phyloP scores from a whole-genome alignment of 1,284 basidiomycete species.

The Volvariella surrecta region DNA sequence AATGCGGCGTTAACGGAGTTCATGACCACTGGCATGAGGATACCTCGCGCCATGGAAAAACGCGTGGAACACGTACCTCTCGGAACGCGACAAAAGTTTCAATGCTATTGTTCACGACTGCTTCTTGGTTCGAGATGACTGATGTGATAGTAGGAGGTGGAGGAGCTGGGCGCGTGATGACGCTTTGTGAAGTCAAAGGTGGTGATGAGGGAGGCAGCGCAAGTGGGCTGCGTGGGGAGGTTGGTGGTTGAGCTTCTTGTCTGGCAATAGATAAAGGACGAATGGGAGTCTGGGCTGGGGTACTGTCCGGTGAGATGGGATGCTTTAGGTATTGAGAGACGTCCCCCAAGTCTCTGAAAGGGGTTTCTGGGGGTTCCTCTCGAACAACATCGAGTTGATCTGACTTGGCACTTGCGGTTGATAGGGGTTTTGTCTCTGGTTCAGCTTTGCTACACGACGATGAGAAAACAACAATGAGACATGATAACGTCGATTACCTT shows the following conservation, averaged over 20 bases:
- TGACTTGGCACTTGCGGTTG: conserved; percentile 2
- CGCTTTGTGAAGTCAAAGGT: background rate
- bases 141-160: conserved; percentile 26
- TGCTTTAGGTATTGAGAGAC: conserved; percentile 43
- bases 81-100: conserved; percentile 32
- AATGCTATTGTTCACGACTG: conserved; percentile 23
- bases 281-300: background rate
- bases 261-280: too few relatives aligned
- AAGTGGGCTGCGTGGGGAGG: too few relatives aligned
- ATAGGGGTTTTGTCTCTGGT: conserved; percentile 16
- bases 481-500: conserved; percentile 10
- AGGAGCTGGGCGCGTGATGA: conserved; percentile 15
- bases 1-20: conserved; percentile 2
- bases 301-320: conserved; percentile 19
- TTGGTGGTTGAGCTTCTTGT: too few relatives aligned
- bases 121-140: conserved; percentile 19
- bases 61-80: conserved; percentile 28
- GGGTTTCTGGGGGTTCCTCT: conserved; percentile 11
- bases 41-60: background rate
- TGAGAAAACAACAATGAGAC: background rate
- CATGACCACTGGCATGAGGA: conserved; percentile 6
- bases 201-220: background rate
- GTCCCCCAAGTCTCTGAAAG: conserved; percentile 34
- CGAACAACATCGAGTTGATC: background rate
- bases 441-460: conserved; percentile 14